Percentiles rank a stretch among this genome's conserved stretches.
phyloP scores from a whole-genome alignment of 2,329 filamentous ascomycete genomes.

The Aspergillus ustus region DNA sequence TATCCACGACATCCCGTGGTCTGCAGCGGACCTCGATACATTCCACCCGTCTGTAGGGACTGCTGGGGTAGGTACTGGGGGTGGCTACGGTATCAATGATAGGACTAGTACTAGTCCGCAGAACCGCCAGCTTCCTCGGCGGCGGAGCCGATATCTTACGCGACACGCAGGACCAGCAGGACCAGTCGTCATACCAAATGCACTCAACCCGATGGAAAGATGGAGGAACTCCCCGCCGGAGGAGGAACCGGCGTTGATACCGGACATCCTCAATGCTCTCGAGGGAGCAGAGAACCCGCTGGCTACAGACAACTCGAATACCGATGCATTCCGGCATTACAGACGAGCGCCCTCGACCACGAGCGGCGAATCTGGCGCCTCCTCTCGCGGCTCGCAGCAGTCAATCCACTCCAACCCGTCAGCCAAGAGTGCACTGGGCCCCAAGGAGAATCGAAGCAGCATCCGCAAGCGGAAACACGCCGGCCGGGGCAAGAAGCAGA shows the following conservation, averaged over 20 bases:
- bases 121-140: no score
- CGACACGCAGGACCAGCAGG: no score
- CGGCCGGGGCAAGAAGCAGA: neutral
- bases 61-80: no score
- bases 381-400: neutral
- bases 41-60: no score
- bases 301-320: neutral
- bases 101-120: no score
- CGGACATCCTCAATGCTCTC: neutral
- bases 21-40: no score
- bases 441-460: no score
- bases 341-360: conserved; percentile 1
- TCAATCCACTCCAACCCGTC: neutral
- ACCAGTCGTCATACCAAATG: no score
- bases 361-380: neutral
- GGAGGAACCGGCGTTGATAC: neutral
- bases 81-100: no score
- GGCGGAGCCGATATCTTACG: no score
- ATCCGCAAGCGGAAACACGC: no score
- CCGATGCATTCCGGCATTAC: neutral
- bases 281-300: neutral
- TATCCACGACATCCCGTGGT: no score
- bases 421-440: neutral
- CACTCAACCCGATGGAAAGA: conserved; percentile 20
- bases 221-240: conserved; percentile 16